These are phyloP conservation scores for Leccinum broughii DNA, from an alignment of 768 basidiomycete species.

Conservation along the genomic window DNA sequence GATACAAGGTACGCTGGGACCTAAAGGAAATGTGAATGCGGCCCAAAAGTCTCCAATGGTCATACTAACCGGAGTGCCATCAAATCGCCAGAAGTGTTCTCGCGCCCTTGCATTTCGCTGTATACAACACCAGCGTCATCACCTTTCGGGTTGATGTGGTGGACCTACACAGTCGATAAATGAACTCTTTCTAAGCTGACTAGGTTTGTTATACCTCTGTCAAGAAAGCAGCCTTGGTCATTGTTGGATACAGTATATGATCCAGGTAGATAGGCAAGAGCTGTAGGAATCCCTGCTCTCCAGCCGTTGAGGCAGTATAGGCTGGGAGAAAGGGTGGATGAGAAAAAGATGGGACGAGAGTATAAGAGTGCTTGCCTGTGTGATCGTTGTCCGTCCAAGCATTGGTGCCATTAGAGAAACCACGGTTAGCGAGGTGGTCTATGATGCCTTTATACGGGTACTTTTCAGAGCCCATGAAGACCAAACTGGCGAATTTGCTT, in stretches of 20 bases:
- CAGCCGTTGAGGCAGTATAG: slow-evolving; percentile 95
- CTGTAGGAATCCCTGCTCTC: slow-evolving; percentile 87
- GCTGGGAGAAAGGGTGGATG: slow-evolving; percentile 37
- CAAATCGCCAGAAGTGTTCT: slow-evolving; percentile 89
- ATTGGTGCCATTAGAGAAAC: slow-evolving; percentile 89
- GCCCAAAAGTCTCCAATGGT: not conserved
- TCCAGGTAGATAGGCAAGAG: slow-evolving; percentile 89
- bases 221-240: slow-evolving; percentile 81
- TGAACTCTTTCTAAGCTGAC: slow-evolving; percentile 1
- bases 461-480: slow-evolving; percentile 94
- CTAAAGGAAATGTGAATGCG: slow-evolving; percentile 38
- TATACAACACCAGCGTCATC: slow-evolving; percentile 96
- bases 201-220: slow-evolving; percentile 48
- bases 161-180: slow-evolving; percentile 59
- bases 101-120: slow-evolving; percentile 94
- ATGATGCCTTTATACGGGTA: slow-evolving; percentile 97
- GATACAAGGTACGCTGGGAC: slow-evolving; percentile 78
- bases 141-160: slow-evolving; percentile 89
- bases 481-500: slow-evolving; percentile 49
- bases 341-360: not conserved
- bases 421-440: slow-evolving; percentile 92
- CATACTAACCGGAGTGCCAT: slow-evolving; percentile 76
- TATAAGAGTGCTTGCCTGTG: slow-evolving; percentile 42
- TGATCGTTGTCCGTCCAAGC: slow-evolving; percentile 98
- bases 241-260: slow-evolving; percentile 94